A percentile compares a stretch with the other conserved stretches of the same genome.
Evolutionary conservation across 2,329 filamentous ascomycete species (phyloP).

Genomic region (Capronia americana): DNA sequence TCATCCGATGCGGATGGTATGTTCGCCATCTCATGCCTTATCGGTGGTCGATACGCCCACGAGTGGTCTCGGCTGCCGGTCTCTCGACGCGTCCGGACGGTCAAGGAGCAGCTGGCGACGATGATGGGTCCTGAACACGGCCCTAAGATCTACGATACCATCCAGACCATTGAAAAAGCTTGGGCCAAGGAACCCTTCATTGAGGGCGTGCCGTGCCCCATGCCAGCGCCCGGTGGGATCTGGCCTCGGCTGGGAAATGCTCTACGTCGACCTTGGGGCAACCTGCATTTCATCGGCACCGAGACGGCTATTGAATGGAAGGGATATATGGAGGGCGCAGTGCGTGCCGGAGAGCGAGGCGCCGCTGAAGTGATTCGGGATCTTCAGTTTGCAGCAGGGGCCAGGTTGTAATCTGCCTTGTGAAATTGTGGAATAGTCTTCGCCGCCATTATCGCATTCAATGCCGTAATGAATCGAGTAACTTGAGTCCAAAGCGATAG

Average conservation of each 20-base stretch:
- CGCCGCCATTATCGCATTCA: no score
- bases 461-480: no score
- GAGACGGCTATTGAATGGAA: constrained; percentile 62
- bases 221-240: constrained; percentile 47
- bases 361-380: constrained; percentile 52
- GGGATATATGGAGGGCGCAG: constrained; percentile 65
- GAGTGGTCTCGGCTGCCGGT: constrained; percentile 26
- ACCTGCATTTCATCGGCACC: constrained; percentile 61
- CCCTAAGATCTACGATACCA: constrained; percentile 14
- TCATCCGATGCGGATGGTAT: constrained; percentile 38
- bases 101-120: constrained; percentile 25
- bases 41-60: constrained; percentile 19
- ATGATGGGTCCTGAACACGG: constrained; percentile 20
- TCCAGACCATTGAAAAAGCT: constrained; percentile 42
- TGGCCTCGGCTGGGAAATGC: constrained; percentile 46
- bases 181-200: constrained; percentile 49
- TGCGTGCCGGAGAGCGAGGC: constrained; percentile 57
- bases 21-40: constrained; percentile 45
- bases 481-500: no score
- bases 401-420: background rate
- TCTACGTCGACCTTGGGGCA: constrained; percentile 46
- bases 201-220: constrained; percentile 46
- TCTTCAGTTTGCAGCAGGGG: constrained; percentile 30
- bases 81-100: constrained; percentile 14
- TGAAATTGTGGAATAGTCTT: no score